Evolutionary conservation across 31 red algal species (phyloP), one percentile per base, ranked within the genome.

Genomic region (Endocladia muricata): DNA sequence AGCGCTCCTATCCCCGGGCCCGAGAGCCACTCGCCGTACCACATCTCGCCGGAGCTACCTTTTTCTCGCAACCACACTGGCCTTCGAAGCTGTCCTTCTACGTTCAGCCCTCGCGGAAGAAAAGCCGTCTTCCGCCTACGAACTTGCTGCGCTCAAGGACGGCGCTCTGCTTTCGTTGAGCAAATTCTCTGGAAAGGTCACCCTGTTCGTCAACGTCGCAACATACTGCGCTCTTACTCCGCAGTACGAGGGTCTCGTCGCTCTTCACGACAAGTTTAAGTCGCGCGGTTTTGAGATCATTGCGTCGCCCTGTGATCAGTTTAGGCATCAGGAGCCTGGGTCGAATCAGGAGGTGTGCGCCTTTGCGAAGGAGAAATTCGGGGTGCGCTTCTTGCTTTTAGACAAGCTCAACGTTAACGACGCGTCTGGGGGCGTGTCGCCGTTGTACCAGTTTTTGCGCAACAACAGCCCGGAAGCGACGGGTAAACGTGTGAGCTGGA

Each of bases 151-250:
- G 22, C 32, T 9, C 41, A 78, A 79, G 35, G 37, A 79, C 63
- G 84, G 84, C 1, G 75, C 44, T 25, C 84, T 75, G n/a, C 66
- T 74, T 28, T 15, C 84, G 11, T 26, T 88, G 36, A 28, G 43
- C 2, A 64, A 70, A 19, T 93, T 75, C 54, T 47, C 41, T 41
- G 81, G 62, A 79, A 91, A 78, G 44, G 41, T 93, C 2, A 82
- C 81, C 13, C 74, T 93, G 32, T 79, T 93, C 68, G 91, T 94
- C 70, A 94, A 94, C 69, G 91, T 94, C 37, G 91, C 91, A 25
- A 82, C 66, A 3, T 81, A 87, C 63, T 94, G 91, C 72, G 91
- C 73, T 40, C 70, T 94, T 17, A 94, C 91, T 28, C 82, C 91
- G 3, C 91, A 94, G 68, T 94, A 94, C 84, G 83, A 82, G 40